Base-by-base conservation (phyloP, 2,329 filamentous ascomycete genomes). In the Albifimbria verrucaria region DNA sequence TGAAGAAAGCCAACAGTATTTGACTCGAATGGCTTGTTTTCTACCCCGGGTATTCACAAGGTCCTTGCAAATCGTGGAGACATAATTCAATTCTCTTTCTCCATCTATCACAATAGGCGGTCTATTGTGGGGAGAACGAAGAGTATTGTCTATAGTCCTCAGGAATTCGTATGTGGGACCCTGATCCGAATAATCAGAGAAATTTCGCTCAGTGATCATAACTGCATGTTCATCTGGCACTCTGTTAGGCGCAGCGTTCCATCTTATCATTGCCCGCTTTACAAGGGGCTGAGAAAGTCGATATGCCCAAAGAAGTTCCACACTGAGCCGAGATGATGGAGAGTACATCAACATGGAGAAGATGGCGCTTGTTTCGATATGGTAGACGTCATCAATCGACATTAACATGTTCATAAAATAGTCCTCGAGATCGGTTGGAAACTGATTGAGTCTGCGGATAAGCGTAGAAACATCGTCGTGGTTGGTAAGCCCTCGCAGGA, bases 371-470 rank as follows among this genome's bases (percentile, higher is more conserved):
- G 44, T 47, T n/a, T 47, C 44, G 9, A 18, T 17, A n/a, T 26
- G 22, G 15, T 47, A 47, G 11, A 47, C 22, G 12, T 23, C 7
- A 3, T 47, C 44, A n/a, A 47, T 47, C n/a, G 44, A 47, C 7
- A 15, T 25, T 10, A 47, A 25, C 44, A 47, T 47, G 9, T 9
- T 24, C 44, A 47, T 47, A n/a, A 47, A 47, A n/a, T 47, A 47
- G 4, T 25, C 44, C 18, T 47, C 44, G 21, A 47, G 22, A n/a
- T 47, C 44, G 11, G 3, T 7, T 25, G 44, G 44, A 17, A 47
- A 47, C 22, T 47, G 7, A 7, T 47, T 3, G 3, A 47, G 44
- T 9, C 44, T 21, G 15, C 18, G 9, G 6, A 47, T 47, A 11
- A 47, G 44, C 9, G 44, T 47, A 5, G 22, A 25, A 15, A 47